Conservation (phyloP, 108 stramenopile species). For the Cyclotella distinguenda region DNA sequence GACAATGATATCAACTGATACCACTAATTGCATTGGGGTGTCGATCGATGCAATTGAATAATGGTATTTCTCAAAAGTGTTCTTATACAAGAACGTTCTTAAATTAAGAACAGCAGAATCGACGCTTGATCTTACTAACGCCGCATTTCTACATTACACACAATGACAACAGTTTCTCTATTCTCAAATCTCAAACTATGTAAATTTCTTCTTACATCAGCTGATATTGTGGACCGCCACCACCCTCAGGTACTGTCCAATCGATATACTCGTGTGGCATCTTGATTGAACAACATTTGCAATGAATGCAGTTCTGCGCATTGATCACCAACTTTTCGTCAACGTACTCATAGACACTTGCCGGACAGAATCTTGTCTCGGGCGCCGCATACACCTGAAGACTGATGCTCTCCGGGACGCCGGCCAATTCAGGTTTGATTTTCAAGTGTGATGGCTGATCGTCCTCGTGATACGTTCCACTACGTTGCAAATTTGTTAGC, state of each 20-base stretch:
- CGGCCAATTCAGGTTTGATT: slow-evolving; percentile 75
- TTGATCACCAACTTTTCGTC: slow-evolving; percentile 93
- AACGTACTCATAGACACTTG: slow-evolving; percentile 58
- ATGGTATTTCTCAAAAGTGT: no score
- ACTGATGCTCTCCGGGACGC: slow-evolving; percentile 72
- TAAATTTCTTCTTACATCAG: slow-evolving; percentile 51
- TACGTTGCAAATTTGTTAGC: slow-evolving; percentile 92
- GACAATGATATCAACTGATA: no score
- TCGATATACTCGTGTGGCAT: slow-evolving; percentile 97
- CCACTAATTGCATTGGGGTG: no score
- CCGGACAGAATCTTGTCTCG: slow-evolving; percentile 98
- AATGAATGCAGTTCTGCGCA: slow-evolving; percentile 98
- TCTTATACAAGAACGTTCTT: no score
- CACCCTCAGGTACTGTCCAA: slow-evolving; percentile 99
- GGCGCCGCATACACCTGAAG: slow-evolving; percentile 91
- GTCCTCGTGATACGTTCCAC: slow-evolving; percentile 95
- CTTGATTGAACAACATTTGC: slow-evolving; percentile 99
- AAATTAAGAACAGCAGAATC: no score
- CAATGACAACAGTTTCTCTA: no score
- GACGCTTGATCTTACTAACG: no score
- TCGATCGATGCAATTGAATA: no score
- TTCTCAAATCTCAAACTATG: no score
- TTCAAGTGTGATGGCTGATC: slow-evolving; percentile 97
- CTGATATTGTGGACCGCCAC: slow-evolving; percentile 97
- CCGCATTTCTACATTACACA: no score